Evolutionary conservation across 495 filamentous ascomycete genomes (phyloP).

Genomic region (Acidomyces sp.): DNA sequence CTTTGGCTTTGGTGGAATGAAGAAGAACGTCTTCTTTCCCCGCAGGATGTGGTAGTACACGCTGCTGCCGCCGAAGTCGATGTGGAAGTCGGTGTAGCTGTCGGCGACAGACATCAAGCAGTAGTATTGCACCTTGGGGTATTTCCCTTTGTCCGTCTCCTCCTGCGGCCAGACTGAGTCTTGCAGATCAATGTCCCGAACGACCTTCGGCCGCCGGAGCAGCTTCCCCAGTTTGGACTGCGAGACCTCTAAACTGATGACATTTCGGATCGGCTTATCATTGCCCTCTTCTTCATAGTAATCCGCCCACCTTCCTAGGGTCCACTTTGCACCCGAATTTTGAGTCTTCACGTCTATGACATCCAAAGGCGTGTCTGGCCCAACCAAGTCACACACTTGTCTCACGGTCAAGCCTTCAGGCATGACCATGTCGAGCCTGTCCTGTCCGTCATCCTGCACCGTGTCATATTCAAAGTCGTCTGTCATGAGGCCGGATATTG

Average conservation of each 20-base stretch:
- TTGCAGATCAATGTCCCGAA: conserved; percentile 58
- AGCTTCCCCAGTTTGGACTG: conserved; percentile 51
- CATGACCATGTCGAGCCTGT: conserved; percentile 62
- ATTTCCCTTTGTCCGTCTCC: conserved; percentile 42
- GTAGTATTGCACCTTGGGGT: conserved; percentile 56
- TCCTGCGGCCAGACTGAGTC: conserved; percentile 61
- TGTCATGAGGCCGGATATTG: neutral
- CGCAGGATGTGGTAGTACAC: conserved; percentile 69
- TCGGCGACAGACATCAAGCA: conserved; percentile 69
- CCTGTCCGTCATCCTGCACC: conserved; percentile 47
- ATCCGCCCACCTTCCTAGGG: conserved; percentile 58
- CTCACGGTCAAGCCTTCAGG: conserved; percentile 54
- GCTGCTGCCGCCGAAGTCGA: conserved; percentile 68
- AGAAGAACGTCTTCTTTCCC: conserved; percentile 66
- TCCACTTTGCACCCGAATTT: conserved; percentile 58
- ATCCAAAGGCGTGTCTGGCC: conserved; percentile 50
- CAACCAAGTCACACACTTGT: conserved; percentile 52
- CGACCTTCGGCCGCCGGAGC: conserved; percentile 55
- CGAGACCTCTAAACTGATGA: conserved; percentile 66
- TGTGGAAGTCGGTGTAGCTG: conserved; percentile 70
- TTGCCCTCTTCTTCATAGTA: conserved; percentile 55
- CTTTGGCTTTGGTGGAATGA: conserved; percentile 62
- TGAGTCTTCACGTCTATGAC: conserved; percentile 70
- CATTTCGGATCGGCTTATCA: conserved; percentile 55
- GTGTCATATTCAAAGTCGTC: conserved; percentile 31